phyloP scores from a whole-genome alignment of 352 stramenopile species.

The Globisporangium ultimum region DNA sequence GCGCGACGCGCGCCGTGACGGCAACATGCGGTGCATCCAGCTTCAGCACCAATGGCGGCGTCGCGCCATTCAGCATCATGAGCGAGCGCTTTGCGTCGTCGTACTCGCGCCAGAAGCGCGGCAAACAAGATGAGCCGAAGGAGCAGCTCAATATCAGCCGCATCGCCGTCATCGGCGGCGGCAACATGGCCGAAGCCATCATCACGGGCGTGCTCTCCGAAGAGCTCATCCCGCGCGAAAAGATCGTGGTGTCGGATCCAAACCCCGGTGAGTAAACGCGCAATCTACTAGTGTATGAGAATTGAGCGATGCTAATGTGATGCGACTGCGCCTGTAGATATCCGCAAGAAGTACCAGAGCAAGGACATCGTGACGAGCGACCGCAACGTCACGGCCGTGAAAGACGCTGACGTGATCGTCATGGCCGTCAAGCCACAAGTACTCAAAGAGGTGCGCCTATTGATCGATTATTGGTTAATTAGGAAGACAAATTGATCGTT shows the following conservation, averaged over 20 bases:
- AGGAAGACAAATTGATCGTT: not conserved
- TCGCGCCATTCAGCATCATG: not conserved
- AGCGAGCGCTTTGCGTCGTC: conserved; percentile 17
- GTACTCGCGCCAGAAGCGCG: conserved; percentile 12
- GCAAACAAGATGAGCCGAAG: conserved; percentile 7
- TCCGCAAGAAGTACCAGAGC: conserved; percentile 56
- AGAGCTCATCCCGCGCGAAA: conserved; percentile 53
- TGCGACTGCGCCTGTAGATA: conserved; percentile 22
- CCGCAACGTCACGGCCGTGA: conserved; percentile 55
- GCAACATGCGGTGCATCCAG: not conserved
- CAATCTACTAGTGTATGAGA: too few species aligned
- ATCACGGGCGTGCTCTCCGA: conserved; percentile 75
- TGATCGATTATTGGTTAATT: not conserved
- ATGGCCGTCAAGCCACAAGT: conserved; percentile 95
- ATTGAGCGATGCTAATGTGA: not conserved
- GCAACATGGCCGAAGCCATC: conserved; percentile 90
- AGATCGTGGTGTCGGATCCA: conserved; percentile 80
- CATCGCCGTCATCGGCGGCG: conserved; percentile 81
- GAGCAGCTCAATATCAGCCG: conserved; percentile 38
- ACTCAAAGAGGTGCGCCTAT: conserved; percentile 61
- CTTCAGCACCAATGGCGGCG: not conserved
- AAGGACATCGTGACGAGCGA: conserved; percentile 58
- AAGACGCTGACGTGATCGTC: conserved; percentile 89
- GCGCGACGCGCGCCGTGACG: not conserved
- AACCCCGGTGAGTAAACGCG: conserved; percentile 39